phyloP scores from a whole-genome alignment of 192 early-diverging fungal species.

The Coemansia erecta region DNA sequence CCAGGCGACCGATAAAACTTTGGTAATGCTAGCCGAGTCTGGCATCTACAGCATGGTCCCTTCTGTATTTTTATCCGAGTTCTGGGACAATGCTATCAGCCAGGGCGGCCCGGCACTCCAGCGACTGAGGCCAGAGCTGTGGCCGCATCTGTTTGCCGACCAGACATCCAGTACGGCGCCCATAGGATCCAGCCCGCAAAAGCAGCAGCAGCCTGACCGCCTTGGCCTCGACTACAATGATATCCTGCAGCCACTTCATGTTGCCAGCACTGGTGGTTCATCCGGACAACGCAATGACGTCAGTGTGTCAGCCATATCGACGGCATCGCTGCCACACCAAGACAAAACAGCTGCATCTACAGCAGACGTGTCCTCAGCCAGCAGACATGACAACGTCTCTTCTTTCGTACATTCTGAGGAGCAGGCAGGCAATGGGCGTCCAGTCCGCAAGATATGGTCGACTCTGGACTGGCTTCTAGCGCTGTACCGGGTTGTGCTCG shows the following conservation, averaged over 20 bases:
- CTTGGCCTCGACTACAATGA: not conserved
- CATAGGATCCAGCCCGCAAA: not conserved
- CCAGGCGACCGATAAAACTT: not conserved
- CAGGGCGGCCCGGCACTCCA: constrained; percentile 29
- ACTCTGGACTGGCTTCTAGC: constrained; percentile 47
- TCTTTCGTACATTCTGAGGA: not conserved
- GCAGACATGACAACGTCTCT: too few relatives aligned
- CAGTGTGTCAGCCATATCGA: too few relatives aligned
- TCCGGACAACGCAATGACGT: not conserved
- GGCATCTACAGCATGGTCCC: constrained; percentile 22
- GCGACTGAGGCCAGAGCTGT: constrained; percentile 47
- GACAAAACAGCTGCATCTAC: too few relatives aligned
- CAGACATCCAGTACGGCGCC: not conserved
- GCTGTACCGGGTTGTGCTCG: constrained; percentile 31
- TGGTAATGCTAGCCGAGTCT: not conserved
- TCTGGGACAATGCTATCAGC: constrained; percentile 23
- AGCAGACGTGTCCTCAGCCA: too few relatives aligned
- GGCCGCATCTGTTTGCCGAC: constrained; percentile 32
- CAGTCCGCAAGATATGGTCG: constrained; percentile 31
- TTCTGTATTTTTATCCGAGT: constrained; percentile 31
- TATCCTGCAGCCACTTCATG: constrained; percentile 2
- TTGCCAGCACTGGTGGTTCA: too few relatives aligned
- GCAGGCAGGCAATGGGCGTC: not conserved
- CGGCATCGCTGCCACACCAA: too few relatives aligned
- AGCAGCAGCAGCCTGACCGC: not conserved